Evolutionary conservation across 192 early-diverging fungal species (phyloP).

Genomic region (Mortierella alpina): DNA sequence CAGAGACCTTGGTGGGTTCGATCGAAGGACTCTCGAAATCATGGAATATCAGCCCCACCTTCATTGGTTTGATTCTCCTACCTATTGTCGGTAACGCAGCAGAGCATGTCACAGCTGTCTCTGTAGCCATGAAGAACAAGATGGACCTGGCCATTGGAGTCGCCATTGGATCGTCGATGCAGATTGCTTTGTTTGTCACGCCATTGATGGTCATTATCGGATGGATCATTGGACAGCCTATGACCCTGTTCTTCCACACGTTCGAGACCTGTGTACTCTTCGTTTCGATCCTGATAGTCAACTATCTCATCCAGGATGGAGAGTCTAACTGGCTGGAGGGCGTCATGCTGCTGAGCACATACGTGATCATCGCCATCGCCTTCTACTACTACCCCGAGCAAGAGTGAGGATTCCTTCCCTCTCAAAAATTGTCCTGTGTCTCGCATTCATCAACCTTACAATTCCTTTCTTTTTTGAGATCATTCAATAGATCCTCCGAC

Average conservation of each 20-base stretch:
- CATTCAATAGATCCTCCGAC: too few relatives aligned
- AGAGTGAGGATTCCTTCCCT: neutral
- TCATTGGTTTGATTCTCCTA: slow-evolving; percentile 91
- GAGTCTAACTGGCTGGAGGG: slow-evolving; percentile 95
- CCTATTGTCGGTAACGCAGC: slow-evolving; percentile 94
- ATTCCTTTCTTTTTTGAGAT: too few relatives aligned
- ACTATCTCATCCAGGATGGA: slow-evolving; percentile 87
- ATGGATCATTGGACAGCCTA: slow-evolving; percentile 83
- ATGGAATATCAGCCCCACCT: slow-evolving; percentile 80
- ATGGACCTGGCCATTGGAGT: slow-evolving; percentile 93
- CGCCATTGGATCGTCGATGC: slow-evolving; percentile 89
- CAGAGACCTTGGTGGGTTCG: slow-evolving; percentile 86
- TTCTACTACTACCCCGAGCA: slow-evolving; percentile 77
- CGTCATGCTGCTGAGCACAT: slow-evolving; percentile 81
- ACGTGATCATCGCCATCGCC: slow-evolving; percentile 86
- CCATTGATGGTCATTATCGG: slow-evolving; percentile 80
- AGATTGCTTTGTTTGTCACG: slow-evolving; percentile 87
- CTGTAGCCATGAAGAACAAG: slow-evolving; percentile 85
- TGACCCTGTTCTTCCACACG: slow-evolving; percentile 85
- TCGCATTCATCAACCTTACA: too few relatives aligned
- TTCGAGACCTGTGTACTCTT: slow-evolving; percentile 89
- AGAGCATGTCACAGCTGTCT: slow-evolving; percentile 87
- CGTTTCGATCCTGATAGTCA: slow-evolving; percentile 80
- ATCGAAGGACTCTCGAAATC: slow-evolving; percentile 80
- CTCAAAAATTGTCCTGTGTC: too few relatives aligned